Base-by-base conservation (phyloP, 228 moss, liverwort and hornwort genomes). In the Sphagnum magellanicum region DNA sequence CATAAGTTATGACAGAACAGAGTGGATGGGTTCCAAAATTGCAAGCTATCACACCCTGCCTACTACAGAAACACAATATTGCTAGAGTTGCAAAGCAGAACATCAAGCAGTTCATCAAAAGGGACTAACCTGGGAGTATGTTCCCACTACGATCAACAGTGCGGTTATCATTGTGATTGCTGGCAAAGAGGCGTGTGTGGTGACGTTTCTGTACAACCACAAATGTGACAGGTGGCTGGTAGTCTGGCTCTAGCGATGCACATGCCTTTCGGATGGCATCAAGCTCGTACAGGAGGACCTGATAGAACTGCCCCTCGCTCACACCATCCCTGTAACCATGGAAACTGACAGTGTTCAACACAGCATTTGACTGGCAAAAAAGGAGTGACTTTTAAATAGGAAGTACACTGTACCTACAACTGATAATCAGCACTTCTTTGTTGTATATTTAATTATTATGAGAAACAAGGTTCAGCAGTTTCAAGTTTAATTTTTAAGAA, bases 121-220 rank as follows among this genome's bases (percentile, higher is more conserved):
- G 32, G 32, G 32, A 32, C 55, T 12, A 55, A 87, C 87, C 87
- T 50, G 87, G 98, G 17, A 98, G 67, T 6, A 98, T 98, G 49
- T 98, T 98, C 10, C 98, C 98, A 70, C 92, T 92, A 14, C 78
- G 87, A 46, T 98, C 98, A 0, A 88, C 94, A 48, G 90, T 77
- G 4, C 82, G 92, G 13, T 87, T 84, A 63, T 94, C 98, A 51
- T 75, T 86, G 52, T 98, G 98, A 55, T 90, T 98, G 52, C 77
- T 92, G 50, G 98, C 98, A 75, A 98, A 98, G 16, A 98, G 71
- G 47, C 98, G 82, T 1, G 98, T 98, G 12, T 98, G 98, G 14
- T 98, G 98, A 10, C 98, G 82, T 68, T 98, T 98, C 80, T 98
- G 98, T 4, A 98, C 98, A 8, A 98, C 98, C 14, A 98, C 98